These are phyloP conservation scores for Inga oerstediana DNA, from an alignment of 306 rosid genomes.

Conservation along the genomic window DNA sequence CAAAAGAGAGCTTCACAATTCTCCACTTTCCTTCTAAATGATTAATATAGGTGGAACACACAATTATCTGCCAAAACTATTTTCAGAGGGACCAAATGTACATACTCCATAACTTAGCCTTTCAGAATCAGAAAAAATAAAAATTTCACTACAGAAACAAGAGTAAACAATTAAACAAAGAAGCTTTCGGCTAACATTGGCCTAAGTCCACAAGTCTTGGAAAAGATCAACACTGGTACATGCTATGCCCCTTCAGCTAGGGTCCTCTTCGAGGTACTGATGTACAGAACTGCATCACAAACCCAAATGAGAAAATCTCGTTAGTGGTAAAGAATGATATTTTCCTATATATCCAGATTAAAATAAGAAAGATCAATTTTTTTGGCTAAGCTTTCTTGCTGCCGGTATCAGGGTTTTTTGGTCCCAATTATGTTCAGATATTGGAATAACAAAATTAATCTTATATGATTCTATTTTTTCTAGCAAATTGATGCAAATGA, in stretches of 20 bases:
- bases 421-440: neutral
- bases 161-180: neutral
- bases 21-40: neutral
- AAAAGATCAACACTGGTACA: slow-evolving; percentile 1
- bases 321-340: slow-evolving; percentile 4
- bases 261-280: slow-evolving; percentile 91
- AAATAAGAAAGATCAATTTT: neutral
- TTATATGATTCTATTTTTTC: neutral
- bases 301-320: slow-evolving; percentile 17
- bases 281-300: slow-evolving; percentile 79
- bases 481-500: neutral
- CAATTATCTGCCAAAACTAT: neutral
- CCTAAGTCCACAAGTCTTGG: neutral
- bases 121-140: neutral
- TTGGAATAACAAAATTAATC: neutral
- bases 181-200: slow-evolving; percentile 24
- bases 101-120: neutral
- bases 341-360: no score
- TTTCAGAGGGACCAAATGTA: neutral
- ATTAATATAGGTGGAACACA: neutral
- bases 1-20: neutral
- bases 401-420: neutral
- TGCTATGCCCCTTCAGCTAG: slow-evolving; percentile 79
- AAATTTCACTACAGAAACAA: neutral
- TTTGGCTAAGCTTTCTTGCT: neutral